Conservation (phyloP, 2,329 filamentous ascomycete species). For the Aspergillus proliferans region DNA sequence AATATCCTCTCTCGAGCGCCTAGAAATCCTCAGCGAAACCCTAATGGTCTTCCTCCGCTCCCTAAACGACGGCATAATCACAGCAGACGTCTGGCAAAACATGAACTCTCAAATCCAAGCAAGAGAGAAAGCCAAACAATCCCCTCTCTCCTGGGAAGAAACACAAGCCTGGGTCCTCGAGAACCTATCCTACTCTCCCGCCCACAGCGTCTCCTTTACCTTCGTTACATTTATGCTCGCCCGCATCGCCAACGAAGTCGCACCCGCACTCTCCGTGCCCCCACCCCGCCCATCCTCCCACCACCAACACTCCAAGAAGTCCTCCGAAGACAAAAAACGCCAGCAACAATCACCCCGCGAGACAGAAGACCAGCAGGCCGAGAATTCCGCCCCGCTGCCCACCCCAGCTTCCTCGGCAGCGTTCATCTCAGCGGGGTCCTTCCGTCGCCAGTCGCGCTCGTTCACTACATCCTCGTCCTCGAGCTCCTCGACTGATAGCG, state of each 20-base stretch:
- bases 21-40: conserved; percentile 68
- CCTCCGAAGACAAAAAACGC: conserved; percentile 2
- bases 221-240: conserved; percentile 74
- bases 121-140: conserved; percentile 45
- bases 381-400: conserved; percentile 11
- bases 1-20: conserved; percentile 57
- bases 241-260: conserved; percentile 52
- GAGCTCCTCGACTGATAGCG: conserved; percentile 13
- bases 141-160: conserved; percentile 46
- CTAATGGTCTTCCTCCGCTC: conserved; percentile 68
- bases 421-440: conserved; percentile 23
- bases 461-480: conserved; percentile 20
- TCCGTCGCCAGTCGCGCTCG: conserved; percentile 23
- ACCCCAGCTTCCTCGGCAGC: conserved; percentile 18
- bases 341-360: conserved; percentile 2
- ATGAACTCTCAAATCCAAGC: conserved; percentile 55
- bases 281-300: neutral
- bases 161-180: conserved; percentile 63
- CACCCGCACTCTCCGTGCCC: conserved; percentile 29
- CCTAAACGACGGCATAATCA: conserved; percentile 73
- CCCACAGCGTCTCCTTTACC: conserved; percentile 83
- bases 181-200: conserved; percentile 62
- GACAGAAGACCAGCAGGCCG: conserved; percentile 5
- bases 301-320: neutral
- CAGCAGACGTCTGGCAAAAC: conserved; percentile 61